A percentile compares a stretch with the other conserved stretches of the same genome.
Conservation (phyloP, 2,329 filamentous ascomycete genomes). For the Mycosphaerelloides madeirae region DNA sequence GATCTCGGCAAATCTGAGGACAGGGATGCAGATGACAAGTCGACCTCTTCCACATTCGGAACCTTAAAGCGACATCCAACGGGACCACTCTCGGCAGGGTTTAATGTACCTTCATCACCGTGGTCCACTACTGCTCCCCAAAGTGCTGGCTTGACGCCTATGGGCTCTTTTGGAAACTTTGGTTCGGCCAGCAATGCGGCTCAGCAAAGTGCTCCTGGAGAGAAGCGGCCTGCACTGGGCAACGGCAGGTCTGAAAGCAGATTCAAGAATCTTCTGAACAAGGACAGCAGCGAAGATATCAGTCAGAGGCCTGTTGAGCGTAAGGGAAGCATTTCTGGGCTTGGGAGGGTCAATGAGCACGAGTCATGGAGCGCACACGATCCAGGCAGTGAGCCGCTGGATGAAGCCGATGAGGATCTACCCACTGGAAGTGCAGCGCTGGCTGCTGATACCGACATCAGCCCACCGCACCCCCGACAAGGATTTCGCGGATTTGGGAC, state of each 20-base stretch:
- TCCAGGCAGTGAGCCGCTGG: constrained; percentile 17
- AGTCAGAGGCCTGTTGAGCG: constrained; percentile 43
- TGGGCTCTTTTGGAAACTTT: constrained; percentile 89
- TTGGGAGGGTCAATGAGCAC: constrained; percentile 52
- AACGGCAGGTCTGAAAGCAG: constrained; percentile 71
- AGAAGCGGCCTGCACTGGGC: constrained; percentile 67
- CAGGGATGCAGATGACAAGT: constrained; percentile 35
- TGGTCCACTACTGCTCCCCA: constrained; percentile 56
- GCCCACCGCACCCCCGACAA: constrained; percentile 44
- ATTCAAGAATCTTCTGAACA: constrained; percentile 78
- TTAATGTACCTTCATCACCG: constrained; percentile 48
- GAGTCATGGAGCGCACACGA: constrained; percentile 44
- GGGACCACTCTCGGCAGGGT: constrained; percentile 48
- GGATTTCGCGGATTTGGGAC: constrained; percentile 40
- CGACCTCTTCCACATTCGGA: constrained; percentile 42
- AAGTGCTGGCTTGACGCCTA: constrained; percentile 61
- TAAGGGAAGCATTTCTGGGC: constrained; percentile 50
- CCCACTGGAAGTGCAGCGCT: constrained; percentile 67
- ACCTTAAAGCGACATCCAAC: constrained; percentile 54
- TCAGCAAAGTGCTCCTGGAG: constrained; percentile 50
- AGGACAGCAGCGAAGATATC: constrained; percentile 65
- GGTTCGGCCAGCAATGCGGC: constrained; percentile 50
- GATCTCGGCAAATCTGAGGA: constrained; percentile 38
- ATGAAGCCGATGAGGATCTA: constrained; percentile 68
- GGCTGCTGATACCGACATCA: constrained; percentile 68